Evolutionary conservation across 495 filamentous ascomycete species (phyloP).

Genomic region (Cercophora newfieldiana): DNA sequence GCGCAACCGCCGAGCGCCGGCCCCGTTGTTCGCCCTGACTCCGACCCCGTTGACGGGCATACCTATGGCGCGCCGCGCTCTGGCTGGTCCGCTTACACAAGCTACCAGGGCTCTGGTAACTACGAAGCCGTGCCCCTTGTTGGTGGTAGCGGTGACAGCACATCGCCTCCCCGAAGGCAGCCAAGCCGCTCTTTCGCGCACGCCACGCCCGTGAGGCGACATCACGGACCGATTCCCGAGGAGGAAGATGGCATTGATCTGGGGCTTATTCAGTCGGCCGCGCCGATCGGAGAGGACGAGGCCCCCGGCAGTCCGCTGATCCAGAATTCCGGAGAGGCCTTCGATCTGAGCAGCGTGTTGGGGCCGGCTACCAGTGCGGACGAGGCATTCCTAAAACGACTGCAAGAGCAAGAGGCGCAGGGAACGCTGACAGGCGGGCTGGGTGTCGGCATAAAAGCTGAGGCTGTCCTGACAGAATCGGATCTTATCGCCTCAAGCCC

Average conservation of each 20-base stretch:
- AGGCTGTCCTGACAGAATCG: slow-evolving; percentile 39
- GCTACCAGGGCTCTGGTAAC: slow-evolving; percentile 24
- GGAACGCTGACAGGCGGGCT: slow-evolving; percentile 52
- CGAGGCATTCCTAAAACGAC: slow-evolving; percentile 37
- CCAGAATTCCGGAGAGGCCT: slow-evolving; percentile 23
- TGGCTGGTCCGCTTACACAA: slow-evolving; percentile 21
- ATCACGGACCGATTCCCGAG: slow-evolving; percentile 44
- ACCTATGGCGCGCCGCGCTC: slow-evolving; percentile 14
- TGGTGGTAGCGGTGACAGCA: background rate
- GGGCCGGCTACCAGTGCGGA: slow-evolving; percentile 41
- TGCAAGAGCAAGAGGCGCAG: slow-evolving; percentile 46
- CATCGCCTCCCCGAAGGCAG: slow-evolving; percentile 14
- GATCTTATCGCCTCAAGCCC: slow-evolving; percentile 43
- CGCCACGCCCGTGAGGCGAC: slow-evolving; percentile 17
- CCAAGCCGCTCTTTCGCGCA: slow-evolving; percentile 21
- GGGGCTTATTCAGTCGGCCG: slow-evolving; percentile 40
- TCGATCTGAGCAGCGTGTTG: slow-evolving; percentile 42
- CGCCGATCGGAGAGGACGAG: slow-evolving; percentile 26
- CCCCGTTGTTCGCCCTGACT: background rate
- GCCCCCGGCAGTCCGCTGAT: slow-evolving; percentile 12
- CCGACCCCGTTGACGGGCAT: slow-evolving; percentile 13
- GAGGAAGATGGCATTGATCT: slow-evolving; percentile 46
- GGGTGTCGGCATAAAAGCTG: slow-evolving; percentile 45
- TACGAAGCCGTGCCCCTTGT: slow-evolving; percentile 38
- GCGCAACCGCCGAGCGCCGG: slow-evolving; percentile 5